Percentiles rank a stretch among this genome's conserved stretches.
These are phyloP conservation scores for Podospora pseudopauciseta DNA, from an alignment of 495 filamentous ascomycete species.

Conservation along the genomic window DNA sequence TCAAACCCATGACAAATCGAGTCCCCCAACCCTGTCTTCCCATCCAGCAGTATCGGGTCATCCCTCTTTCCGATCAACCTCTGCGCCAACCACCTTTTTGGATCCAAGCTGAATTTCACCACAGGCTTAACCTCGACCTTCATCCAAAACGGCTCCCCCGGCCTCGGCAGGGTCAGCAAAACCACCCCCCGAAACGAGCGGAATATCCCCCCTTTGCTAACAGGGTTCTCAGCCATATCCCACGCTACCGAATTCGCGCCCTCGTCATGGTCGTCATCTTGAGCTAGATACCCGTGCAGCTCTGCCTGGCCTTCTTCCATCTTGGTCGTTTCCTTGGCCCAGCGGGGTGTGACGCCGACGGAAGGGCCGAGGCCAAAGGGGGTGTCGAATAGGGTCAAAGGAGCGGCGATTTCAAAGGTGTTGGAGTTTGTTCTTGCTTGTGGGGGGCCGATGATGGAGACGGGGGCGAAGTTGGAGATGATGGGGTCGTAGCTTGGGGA, in stretches of 20 bases:
- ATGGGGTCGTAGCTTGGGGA: neutral
- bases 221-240: neutral
- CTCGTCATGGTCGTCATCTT: neutral
- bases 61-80: neutral
- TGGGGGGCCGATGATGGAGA: neutral
- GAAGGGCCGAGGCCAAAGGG: neutral
- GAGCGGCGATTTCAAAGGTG: neutral
- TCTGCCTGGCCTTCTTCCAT: neutral
- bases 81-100: neutral
- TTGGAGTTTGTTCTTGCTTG: neutral
- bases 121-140: neutral
- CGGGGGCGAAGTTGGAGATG: neutral
- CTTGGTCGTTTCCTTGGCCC: neutral
- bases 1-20: neutral
- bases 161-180: neutral
- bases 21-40: neutral
- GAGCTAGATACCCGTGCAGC: neutral
- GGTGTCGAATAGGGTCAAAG: neutral
- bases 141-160: neutral
- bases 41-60: neutral
- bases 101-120: neutral
- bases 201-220: neutral
- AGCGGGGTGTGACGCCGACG: neutral
- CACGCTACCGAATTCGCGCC: neutral
- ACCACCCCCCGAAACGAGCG: neutral